A percentile compares a stretch with the other conserved stretches of the same genome.
phyloP scores from a whole-genome alignment of 805 yeast genomes.

The Yarrowia bubula region DNA sequence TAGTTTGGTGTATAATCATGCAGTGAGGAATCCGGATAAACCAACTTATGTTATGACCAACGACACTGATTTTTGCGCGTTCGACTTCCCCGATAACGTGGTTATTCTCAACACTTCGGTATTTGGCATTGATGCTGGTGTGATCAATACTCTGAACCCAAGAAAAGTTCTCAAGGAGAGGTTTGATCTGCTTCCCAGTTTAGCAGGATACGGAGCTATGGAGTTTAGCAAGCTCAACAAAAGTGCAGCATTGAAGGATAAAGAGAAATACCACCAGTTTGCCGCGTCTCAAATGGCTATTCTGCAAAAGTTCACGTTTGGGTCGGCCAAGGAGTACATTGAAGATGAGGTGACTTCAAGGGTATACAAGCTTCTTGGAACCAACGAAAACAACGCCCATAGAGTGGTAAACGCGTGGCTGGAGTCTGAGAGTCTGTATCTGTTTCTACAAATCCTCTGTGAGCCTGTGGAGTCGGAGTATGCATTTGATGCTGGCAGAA shows the following conservation, averaged over 20 bases:
- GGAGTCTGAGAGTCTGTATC: neutral
- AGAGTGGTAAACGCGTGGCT: constrained; percentile 11
- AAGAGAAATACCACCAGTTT: neutral
- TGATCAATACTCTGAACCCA: constrained; percentile 1
- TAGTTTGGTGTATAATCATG: constrained; percentile 11
- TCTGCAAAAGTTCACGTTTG: neutral
- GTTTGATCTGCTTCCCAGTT: neutral
- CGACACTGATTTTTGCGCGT: constrained; percentile 15
- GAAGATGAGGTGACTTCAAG: neutral
- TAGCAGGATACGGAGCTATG: constrained; percentile 16
- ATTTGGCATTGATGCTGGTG: constrained; percentile 10
- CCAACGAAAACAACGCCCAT: constrained; percentile 8
- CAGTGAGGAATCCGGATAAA: neutral
- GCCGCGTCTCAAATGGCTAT: constrained; percentile 4
- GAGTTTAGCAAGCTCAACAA: constrained; percentile 12
- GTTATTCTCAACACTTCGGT: constrained; percentile 11
- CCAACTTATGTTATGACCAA: constrained; percentile 14
- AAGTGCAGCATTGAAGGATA: neutral
- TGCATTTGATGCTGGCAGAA: constrained; percentile 4
- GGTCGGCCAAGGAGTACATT: neutral
- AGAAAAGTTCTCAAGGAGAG: neutral
- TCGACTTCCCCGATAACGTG: constrained; percentile 10
- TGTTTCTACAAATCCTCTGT: neutral
- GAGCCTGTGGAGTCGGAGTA: constrained; percentile 8
- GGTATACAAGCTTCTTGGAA: neutral